phyloP scores from a whole-genome alignment of 768 basidiomycete species.

The Termitomyces titanicus region DNA sequence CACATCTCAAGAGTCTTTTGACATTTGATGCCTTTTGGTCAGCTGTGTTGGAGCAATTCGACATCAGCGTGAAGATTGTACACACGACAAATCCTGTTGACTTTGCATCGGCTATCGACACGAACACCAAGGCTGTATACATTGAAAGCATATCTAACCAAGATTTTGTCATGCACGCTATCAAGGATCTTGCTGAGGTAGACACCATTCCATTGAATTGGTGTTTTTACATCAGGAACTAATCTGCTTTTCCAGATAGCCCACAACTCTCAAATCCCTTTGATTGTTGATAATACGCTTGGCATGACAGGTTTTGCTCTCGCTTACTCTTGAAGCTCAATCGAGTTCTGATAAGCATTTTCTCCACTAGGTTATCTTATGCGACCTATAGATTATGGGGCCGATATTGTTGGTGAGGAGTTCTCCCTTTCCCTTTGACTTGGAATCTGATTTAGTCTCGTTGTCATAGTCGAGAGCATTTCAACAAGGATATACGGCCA shows the following conservation, averaged over 20 bases:
- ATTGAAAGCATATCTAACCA: constrained; percentile 59
- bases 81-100: background rate
- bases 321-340: background rate
- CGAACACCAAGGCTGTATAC: constrained; percentile 52
- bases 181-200: constrained; percentile 46
- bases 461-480: background rate
- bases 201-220: constrained; percentile 10
- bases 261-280: constrained; percentile 44
- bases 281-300: constrained; percentile 5
- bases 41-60: constrained; percentile 54
- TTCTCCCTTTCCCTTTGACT: too few relatives aligned
- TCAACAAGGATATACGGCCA: constrained; percentile 1
- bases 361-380: constrained; percentile 46
- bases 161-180: constrained; percentile 41
- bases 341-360: background rate
- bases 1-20: background rate
- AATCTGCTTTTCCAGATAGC: constrained; percentile 34
- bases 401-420: constrained; percentile 28
- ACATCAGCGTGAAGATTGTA: constrained; percentile 48
- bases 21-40: background rate
- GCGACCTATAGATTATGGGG: constrained; percentile 70
- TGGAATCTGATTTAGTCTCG: background rate
- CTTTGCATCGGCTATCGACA: constrained; percentile 38
- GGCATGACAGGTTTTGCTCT: constrained; percentile 35
- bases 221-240: too few relatives aligned